Base-by-base conservation (phyloP, 2,329 filamentous ascomycete genomes). In the Pseudonectria foliicola region DNA sequence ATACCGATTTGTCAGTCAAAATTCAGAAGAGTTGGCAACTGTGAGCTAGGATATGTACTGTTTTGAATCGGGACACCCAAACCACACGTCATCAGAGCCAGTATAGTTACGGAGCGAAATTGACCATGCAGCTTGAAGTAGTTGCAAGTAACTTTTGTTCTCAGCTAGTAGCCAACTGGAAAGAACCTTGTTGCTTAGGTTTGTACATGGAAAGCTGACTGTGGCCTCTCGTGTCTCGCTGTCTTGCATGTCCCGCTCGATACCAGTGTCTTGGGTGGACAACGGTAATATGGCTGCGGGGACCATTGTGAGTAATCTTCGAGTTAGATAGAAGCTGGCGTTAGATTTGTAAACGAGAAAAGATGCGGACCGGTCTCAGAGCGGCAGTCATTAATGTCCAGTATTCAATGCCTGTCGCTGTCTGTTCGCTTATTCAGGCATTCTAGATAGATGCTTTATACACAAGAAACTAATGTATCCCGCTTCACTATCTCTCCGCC, bases 1-100 rank as follows among this genome's bases (percentile, higher is more conserved):
- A 29, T 29, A 14, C 12, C 15, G 12, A 29, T 14, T 11, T 29
- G 28, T 29, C 28, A 29, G 28, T 18, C 13, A 29, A 7, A 29
- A 29, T 11, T 29, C 15, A 7, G 14, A 15, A 15, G 18, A 15
- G 28, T 14, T 18, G 13, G 28, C 12, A 12, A 15, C 28, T n/a
- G n/a, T n/a, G n/a, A n/a, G 12, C 28, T 29, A 8, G 18, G 18
- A 10, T 14, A 29, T 15, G 18, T 29, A 29, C 28, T 14, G 7
- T 12, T 18, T 29, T 4, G 28, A 14, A 18, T 29, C 14, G 12
- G 14, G 16, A 12, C 28, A 29, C 3, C 28, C 18, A 14, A 29
- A 29, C 28, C 28, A 29, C 11, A 29, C 28, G 28, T 29, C 28
- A 15, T 29, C 28, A 29, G 28, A 29, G 28, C 28, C 28, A 29